Base-by-base conservation (phyloP, 2,329 filamentous ascomycete genomes). In the Geosmithia putterillii region DNA sequence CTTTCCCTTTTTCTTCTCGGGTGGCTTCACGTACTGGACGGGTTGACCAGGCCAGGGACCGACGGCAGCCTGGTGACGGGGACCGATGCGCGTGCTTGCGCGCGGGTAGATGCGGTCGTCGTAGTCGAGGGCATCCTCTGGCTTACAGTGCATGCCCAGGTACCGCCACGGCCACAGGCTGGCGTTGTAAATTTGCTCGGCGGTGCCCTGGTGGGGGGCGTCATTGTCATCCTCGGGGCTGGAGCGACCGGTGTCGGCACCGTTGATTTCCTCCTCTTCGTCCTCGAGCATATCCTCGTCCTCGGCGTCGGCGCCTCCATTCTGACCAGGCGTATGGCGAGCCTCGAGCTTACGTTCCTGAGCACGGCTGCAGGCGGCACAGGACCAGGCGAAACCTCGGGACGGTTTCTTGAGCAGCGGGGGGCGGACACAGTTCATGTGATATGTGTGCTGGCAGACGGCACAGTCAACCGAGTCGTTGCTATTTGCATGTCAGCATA, bases 111-210 rank as follows among this genome's bases (percentile, higher is more conserved):
- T 96, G 50, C 92, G 82, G 60, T 98, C 92, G 56, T 98, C 92
- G 57, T 95, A 94, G 59, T 98, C 92, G 23, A 98, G 70, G 1
- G 87, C 92, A 65, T 98, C 92, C 61, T 96, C 89, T 1, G 92
- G 84, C 51, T 88, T 85, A 63, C 89, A 95, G 63, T 98, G 92
- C 51, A 95, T 88, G 34, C 92, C 92, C 7, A 98, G 68, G 60
- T 98, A 98, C 47, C 92, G 79, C 67, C 92, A 96, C 2, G 88
- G 89, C 92, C 92, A 98, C 55, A 95, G 76, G 54, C 87, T 92
- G 25, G 90, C 88, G 52, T 95, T 84, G 46, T 92, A 86, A 45
- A 90, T 83, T 58, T 96, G 90, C 56, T 94, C 88, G 45, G 83
- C 77, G 0, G 89, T 95, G 40, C 69, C 77, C 42, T 71, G 66